These are phyloP conservation scores for Cryphonectria naterciae DNA, from an alignment of 2,329 filamentous ascomycete species.

Conservation along the genomic window DNA sequence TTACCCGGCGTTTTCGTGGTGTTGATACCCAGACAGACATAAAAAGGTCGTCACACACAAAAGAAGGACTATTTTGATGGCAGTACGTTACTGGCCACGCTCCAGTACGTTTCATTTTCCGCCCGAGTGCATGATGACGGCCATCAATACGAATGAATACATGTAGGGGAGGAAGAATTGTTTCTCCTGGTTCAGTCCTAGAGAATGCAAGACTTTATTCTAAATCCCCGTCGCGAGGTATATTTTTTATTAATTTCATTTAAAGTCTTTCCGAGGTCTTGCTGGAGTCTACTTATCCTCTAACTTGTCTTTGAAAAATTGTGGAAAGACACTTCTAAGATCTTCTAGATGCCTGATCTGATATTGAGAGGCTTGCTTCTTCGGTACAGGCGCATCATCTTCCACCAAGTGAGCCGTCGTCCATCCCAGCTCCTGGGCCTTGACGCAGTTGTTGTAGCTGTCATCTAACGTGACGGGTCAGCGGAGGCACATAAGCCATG, in stretches of 20 bases:
- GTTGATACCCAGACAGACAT: conserved; percentile 18
- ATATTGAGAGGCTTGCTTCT: conserved; percentile 68
- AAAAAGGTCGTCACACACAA: neutral
- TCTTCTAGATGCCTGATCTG: conserved; percentile 79
- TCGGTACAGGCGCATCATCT: conserved; percentile 67
- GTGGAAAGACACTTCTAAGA: conserved; percentile 75
- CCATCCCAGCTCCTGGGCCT: conserved; percentile 82
- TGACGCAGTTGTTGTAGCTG: conserved; percentile 78
- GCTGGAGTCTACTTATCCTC: neutral
- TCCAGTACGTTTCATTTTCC: neutral
- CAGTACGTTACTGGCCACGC: too few relatives aligned
- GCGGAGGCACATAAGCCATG: neutral
- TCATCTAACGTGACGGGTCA: conserved; percentile 65
- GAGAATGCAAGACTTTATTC: neutral
- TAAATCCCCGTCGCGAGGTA: neutral
- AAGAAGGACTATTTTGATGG: neutral
- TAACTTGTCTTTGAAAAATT: conserved; percentile 74
- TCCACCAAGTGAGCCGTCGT: conserved; percentile 85
- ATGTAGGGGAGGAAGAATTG: neutral
- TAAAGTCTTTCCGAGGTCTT: neutral
- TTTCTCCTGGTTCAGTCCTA: neutral
- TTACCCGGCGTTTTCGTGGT: conserved; percentile 15
- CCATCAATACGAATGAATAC: neutral
- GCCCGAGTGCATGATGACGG: neutral
- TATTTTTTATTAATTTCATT: neutral